Evolutionary conservation across 2,329 filamentous ascomycete genomes (phyloP).

Genomic region (Phyllosticta capitalensis): DNA sequence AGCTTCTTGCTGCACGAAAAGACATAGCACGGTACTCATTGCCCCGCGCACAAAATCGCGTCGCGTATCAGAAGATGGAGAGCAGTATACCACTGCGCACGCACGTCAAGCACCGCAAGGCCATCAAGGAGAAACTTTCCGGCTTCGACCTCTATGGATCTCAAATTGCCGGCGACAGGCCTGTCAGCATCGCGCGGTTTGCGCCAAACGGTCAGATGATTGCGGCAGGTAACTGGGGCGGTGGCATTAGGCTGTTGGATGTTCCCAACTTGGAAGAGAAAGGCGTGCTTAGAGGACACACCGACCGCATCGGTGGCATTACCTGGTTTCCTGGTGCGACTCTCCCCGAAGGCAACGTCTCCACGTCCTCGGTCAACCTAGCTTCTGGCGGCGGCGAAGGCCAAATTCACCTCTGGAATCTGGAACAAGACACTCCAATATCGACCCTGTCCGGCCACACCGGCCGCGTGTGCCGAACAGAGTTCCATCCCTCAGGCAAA

Average conservation of each 20-base stretch:
- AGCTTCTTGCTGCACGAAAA: constrained; percentile 65
- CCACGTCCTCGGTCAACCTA: constrained; percentile 66
- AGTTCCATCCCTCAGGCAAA: constrained; percentile 85
- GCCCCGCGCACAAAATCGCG: constrained; percentile 66
- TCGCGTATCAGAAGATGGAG: constrained; percentile 70
- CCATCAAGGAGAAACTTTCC: constrained; percentile 71
- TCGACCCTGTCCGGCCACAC: constrained; percentile 75
- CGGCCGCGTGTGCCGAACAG: constrained; percentile 79
- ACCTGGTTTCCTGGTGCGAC: constrained; percentile 84
- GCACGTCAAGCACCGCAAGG: constrained; percentile 86
- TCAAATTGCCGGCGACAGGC: constrained; percentile 83
- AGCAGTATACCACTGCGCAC: constrained; percentile 75
- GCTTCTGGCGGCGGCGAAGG: constrained; percentile 87
- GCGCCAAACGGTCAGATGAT: constrained; percentile 75
- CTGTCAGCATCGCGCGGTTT: constrained; percentile 86
- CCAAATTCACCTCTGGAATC: constrained; percentile 80
- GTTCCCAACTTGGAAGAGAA: constrained; percentile 75
- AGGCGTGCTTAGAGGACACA: constrained; percentile 70
- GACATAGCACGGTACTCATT: constrained; percentile 77
- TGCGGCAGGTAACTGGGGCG: constrained; percentile 88
- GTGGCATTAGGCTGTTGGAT: constrained; percentile 75
- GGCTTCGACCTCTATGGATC: constrained; percentile 87
- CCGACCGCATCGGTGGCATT: constrained; percentile 78
- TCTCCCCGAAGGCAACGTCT: constrained; percentile 59
- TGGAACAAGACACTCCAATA: constrained; percentile 76